Evolutionary conservation across 2,329 filamentous ascomycete genomes (phyloP).

Genomic region (Aspergillus thermomutatus): DNA sequence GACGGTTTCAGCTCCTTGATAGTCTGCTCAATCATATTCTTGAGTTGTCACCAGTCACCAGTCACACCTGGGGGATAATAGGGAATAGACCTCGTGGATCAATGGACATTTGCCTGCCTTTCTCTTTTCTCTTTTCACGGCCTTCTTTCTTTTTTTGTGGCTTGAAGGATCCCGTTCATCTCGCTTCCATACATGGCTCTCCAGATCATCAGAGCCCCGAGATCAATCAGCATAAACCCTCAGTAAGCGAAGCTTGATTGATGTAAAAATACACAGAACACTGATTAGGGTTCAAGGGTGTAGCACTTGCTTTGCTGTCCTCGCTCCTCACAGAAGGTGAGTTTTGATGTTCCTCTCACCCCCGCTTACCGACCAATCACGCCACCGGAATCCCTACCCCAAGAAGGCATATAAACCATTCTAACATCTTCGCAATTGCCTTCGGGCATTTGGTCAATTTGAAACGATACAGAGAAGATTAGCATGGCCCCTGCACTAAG

Average conservation of each 20-base stretch:
- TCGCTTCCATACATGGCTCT: neutral
- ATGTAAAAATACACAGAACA: too few species aligned
- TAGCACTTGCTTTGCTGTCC: neutral
- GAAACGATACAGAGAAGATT: conserved; percentile 73
- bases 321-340: neutral
- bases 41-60: neutral
- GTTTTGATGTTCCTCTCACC: neutral
- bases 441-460: conserved; percentile 62
- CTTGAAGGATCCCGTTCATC: neutral
- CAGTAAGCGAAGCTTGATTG: too few species aligned
- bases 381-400: neutral
- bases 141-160: neutral
- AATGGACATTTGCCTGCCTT: neutral
- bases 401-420: conserved; percentile 20
- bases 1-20: neutral
- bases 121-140: neutral
- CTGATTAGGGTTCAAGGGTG: too few species aligned
- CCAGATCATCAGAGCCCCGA: neutral
- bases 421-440: conserved; percentile 21
- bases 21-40: neutral
- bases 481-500: conserved; percentile 86
- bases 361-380: conserved; percentile 1
- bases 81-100: neutral
- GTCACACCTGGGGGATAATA: neutral
- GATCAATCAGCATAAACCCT: too few species aligned